Evolutionary conservation across 2,329 filamentous ascomycete genomes (phyloP), one percentile per base, ranked within the genome.

Genomic region (Trichoderma sp.): DNA sequence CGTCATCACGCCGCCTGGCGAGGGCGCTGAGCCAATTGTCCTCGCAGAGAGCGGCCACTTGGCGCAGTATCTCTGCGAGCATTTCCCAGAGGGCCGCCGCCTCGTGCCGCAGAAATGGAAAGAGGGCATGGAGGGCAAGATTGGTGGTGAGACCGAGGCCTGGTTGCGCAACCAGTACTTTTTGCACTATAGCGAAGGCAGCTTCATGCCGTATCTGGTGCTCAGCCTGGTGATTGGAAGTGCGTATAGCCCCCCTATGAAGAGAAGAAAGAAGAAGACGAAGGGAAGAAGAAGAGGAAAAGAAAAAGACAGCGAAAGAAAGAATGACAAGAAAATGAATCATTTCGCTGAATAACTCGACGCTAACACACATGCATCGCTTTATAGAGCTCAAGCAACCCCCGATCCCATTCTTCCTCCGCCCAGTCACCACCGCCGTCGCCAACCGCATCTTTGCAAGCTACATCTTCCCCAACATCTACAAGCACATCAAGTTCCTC

Each of bases 111-210:
- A 81, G 76, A 82, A 83, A 73, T 91, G 87, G 84, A 86, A 83
- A 77, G 85, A 86, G 1, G 89, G 88, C n/a, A 83, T 85, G 77
- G 87, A 90, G 78, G 84, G 85, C 67, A 84, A 86, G 76, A 74
- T 89, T 12, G 86, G 87, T 18, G 88, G 89, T 28, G 88, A 91
- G 83, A 90, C 88, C 34, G 86, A 90, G 77, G 84, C 83, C 72
- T 90, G 86, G 84, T 79, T 89, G 80, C 84, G 88, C 64, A 89
- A 86, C 79, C 84, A 86, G 78, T 93, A 93, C 79, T 89, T 89
- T 75, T 88, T 97, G 86, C 92, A 97, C 80, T 98, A 95, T 81
- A 86, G 89, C 6, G 95, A 98, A 82, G 95, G 95, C 12, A 93
- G 89, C 73, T 82, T 98, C 73, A 96, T 97, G 91, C 87, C 89